These are phyloP conservation scores for Echinosophora koreensis DNA, from an alignment of 306 rosid species.

Conservation along the genomic window DNA sequence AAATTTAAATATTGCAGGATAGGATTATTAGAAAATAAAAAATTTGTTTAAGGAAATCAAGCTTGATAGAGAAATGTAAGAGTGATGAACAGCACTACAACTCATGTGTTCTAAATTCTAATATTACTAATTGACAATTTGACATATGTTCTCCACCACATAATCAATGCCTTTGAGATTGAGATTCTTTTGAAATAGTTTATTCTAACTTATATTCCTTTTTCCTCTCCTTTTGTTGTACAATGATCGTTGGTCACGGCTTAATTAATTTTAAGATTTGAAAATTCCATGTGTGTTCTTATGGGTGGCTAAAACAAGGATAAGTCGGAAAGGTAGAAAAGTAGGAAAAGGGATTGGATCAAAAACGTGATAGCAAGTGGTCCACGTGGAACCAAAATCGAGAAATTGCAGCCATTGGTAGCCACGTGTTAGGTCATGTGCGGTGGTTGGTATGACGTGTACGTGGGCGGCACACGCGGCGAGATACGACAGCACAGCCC, in stretches of 20 bases:
- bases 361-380: not conserved
- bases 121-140: no score
- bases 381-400: conserved; percentile 35
- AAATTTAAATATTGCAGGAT: no score
- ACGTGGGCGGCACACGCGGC: conserved; percentile 42
- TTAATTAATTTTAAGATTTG: not conserved
- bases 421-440: conserved; percentile 45
- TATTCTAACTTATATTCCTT: not conserved
- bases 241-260: not conserved
- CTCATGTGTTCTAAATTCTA: no score
- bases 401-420: not conserved
- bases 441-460: conserved; percentile 42
- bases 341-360: not conserved
- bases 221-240: not conserved
- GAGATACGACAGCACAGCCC: conserved; percentile 20
- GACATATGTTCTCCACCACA: not conserved
- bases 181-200: not conserved
- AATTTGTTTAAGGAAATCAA: no score
- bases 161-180: not conserved
- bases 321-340: not conserved
- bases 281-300: not conserved
- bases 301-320: not conserved
- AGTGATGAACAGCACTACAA: no score
- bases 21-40: no score
- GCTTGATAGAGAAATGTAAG: no score